phyloP scores from a whole-genome alignment of 345 rosid species.

The Heritiera fomes region DNA sequence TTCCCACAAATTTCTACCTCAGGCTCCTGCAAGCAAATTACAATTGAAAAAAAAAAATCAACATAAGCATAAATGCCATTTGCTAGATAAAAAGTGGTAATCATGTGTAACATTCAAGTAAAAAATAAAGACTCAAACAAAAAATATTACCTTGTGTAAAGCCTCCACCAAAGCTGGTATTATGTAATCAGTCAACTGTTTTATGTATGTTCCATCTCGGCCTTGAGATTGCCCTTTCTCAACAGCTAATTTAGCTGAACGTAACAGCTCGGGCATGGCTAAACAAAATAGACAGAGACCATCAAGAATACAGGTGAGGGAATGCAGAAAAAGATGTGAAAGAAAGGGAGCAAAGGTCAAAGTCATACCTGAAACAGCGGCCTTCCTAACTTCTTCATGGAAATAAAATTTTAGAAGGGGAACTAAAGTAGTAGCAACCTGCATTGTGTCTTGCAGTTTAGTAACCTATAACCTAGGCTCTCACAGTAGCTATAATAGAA shows the following conservation, averaged over 20 bases:
- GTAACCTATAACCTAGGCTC: conserved; percentile 12
- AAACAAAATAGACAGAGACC: conserved; percentile 8
- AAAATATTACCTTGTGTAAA: conserved; percentile 54
- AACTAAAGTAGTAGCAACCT: conserved; percentile 70
- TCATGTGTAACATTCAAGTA: background rate
- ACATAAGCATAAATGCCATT: background rate
- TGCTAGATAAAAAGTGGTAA: background rate
- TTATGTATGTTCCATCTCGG: conserved; percentile 58
- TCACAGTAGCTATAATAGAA: background rate
- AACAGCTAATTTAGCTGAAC: conserved; percentile 62
- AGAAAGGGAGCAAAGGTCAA: conserved; percentile 16
- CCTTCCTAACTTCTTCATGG: conserved; percentile 80
- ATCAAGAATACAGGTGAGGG: background rate
- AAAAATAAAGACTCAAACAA: conserved; percentile 13
- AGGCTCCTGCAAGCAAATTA: conserved; percentile 54
- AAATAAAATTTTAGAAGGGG: conserved; percentile 75
- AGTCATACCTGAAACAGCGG: conserved; percentile 69
- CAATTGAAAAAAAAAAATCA: conserved; percentile 17
- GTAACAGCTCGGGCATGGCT: conserved; percentile 75
- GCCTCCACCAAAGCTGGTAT: conserved; percentile 71
- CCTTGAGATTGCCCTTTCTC: conserved; percentile 68
- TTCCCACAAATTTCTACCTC: conserved; percentile 70
- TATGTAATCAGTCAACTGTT: conserved; percentile 63
- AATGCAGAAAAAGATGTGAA: conserved; percentile 15
- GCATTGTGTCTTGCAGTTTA: conserved; percentile 18